These are phyloP conservation scores for Leishmania aethiopica DNA, from an alignment of 208 protist genomes.

Conservation along the genomic window DNA sequence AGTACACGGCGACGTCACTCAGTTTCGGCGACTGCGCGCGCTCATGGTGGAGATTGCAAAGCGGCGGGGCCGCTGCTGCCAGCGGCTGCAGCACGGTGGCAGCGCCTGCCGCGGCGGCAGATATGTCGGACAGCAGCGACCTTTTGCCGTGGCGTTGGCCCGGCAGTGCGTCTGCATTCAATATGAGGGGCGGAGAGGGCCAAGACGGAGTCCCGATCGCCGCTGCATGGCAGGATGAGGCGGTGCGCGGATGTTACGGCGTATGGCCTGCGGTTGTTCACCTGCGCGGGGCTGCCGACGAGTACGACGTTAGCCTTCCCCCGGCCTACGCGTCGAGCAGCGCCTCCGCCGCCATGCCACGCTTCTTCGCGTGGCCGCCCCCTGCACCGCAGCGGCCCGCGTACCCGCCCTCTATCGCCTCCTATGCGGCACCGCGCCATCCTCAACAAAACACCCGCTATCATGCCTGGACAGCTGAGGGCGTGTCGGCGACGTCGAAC, in stretches of 20 bases:
- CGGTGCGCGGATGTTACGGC: background rate
- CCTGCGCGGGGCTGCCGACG: background rate
- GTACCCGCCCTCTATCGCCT: slow-evolving; percentile 17
- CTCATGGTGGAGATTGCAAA: background rate
- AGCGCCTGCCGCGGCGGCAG: background rate
- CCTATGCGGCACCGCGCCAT: slow-evolving; percentile 18
- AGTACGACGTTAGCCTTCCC: background rate
- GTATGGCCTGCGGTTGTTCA: background rate
- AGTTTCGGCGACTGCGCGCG: background rate
- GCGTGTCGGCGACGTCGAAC: slow-evolving; percentile 29
- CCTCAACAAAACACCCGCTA: slow-evolving; percentile 31
- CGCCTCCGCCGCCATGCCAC: background rate
- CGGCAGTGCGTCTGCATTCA: background rate
- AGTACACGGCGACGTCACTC: background rate
- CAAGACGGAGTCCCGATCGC: background rate
- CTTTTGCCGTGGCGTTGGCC: background rate
- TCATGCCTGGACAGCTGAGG: slow-evolving; percentile 33
- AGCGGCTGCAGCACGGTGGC: background rate
- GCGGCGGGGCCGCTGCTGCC: background rate
- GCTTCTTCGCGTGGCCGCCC: background rate
- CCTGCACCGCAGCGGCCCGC: slow-evolving; percentile 4
- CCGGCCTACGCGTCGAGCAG: background rate
- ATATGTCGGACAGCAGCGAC: background rate
- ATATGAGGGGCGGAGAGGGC: background rate
- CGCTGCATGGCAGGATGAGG: background rate